Conservation (phyloP, 176 grass and related monocot species). For the Rhipidocladum racemiflorum region DNA sequence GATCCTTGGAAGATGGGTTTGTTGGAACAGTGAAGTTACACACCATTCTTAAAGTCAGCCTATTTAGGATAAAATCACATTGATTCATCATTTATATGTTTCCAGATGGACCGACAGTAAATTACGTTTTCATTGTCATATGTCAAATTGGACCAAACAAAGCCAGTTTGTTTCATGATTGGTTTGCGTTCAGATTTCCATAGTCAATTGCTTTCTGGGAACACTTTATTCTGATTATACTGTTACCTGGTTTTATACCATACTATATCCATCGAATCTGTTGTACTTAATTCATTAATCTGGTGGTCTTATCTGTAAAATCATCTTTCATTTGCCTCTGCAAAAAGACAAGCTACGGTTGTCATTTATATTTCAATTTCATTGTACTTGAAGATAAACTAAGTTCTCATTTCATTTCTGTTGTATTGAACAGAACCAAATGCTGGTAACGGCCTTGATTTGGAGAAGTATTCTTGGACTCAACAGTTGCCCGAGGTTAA, state of each 20-base stretch:
- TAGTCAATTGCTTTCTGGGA: neutral
- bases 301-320: neutral
- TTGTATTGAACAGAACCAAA: conserved; percentile 63
- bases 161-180: neutral
- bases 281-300: neutral
- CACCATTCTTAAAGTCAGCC: neutral
- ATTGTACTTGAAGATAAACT: neutral
- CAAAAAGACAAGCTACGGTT: neutral
- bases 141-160: neutral
- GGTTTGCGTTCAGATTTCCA: neutral
- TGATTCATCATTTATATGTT: neutral
- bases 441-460: conserved; percentile 89
- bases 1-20: neutral
- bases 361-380: neutral
- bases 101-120: neutral
- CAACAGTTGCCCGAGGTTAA: conserved; percentile 86
- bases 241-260: neutral
- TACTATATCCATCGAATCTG: neutral
- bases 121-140: neutral
- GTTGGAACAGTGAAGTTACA: neutral
- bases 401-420: neutral
- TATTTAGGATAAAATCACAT: neutral
- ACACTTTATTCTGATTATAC: neutral
- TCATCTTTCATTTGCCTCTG: neutral
- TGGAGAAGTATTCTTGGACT: conserved; percentile 96